Evolutionary conservation across 306 rosid genomes (phyloP), one percentile per base, ranked within the genome.

Genomic region (Gastrolobium villosum): DNA sequence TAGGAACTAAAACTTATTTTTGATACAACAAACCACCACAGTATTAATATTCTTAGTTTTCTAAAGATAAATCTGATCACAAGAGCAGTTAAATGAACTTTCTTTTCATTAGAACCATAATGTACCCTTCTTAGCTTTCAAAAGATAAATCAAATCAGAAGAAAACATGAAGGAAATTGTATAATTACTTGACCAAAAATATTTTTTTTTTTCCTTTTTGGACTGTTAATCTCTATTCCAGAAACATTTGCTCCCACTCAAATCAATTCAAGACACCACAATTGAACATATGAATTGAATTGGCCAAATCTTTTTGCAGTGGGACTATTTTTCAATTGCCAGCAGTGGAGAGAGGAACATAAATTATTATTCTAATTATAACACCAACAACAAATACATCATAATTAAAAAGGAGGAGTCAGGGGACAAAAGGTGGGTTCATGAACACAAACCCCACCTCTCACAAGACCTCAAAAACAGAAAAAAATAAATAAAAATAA

Each of bases 401-500:
- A 45, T 13, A 67, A 64, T 9, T 8, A 15, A 40, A 20, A 10
- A 7, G 5, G 3, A 32, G n/a, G 32, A 20, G 26, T 20, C 26
- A 36, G 3, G 14, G 5, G 32, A 53, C 59, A 53, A 35, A 50
- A 67, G 57, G 56, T 45, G 41, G 63, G 15, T 69, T 69, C 59
- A 30, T 9, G 15, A 40, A 11, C 2, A 30, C 73, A 5, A 46
- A 30, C 32, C 45, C 68, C 68, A n/a, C 68, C 68, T 3, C 48
- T 14, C n/a, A 2, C 10, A 8, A 6, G 3, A 10, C 15, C 14
- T 7, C 54, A 41, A 7, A 35, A 61, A 0, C 4, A 61, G 28
- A 10, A 61, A 35, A 52, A 14, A n/a, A 15, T 1, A n/a, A 43
- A n/a, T n/a, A 1, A 28, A 45, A 31, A 7, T n/a, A n/a, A n/a